A percentile compares a stretch with the other conserved stretches of the same genome.
Evolutionary conservation across 148 eudicot genomes (phyloP).

Genomic region (Amaranthus hypochondriacus): DNA sequence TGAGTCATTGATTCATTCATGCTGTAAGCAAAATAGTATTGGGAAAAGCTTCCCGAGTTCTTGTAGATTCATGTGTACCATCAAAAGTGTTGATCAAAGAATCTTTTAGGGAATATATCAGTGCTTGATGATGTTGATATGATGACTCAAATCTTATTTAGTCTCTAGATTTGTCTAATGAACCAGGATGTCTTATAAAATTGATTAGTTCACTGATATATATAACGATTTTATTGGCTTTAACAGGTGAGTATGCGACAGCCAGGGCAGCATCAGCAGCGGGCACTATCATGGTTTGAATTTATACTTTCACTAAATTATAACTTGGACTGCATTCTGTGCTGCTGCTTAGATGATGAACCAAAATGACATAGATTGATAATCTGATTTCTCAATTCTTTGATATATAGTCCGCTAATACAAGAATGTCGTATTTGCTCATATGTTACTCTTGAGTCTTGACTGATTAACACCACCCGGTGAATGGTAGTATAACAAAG

Average conservation of each 20-base stretch:
- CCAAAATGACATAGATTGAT: not conserved
- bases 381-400: not conserved
- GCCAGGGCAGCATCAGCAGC: conserved; percentile 94
- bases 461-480: not conserved
- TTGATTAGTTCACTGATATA: not conserved
- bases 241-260: conserved; percentile 90
- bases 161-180: not conserved
- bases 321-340: not conserved
- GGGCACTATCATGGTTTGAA: conserved; percentile 79
- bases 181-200: not conserved
- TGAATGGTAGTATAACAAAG: not conserved
- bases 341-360: not conserved
- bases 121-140: not conserved
- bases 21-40: too few relatives aligned
- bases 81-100: too few relatives aligned
- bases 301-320: conserved; percentile 12
- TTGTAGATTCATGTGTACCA: too few relatives aligned
- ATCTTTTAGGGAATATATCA: too few relatives aligned
- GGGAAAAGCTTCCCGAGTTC: too few relatives aligned
- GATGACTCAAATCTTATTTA: not conserved
- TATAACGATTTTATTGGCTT: not conserved
- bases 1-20: too few relatives aligned
- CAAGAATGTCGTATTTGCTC: not conserved
- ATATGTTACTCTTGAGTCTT: not conserved
- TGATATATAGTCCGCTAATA: not conserved